Percentiles rank a stretch among this genome's conserved stretches.
phyloP scores from a whole-genome alignment of 2,329 filamentous ascomycete species.

The Penicillium sp. region DNA sequence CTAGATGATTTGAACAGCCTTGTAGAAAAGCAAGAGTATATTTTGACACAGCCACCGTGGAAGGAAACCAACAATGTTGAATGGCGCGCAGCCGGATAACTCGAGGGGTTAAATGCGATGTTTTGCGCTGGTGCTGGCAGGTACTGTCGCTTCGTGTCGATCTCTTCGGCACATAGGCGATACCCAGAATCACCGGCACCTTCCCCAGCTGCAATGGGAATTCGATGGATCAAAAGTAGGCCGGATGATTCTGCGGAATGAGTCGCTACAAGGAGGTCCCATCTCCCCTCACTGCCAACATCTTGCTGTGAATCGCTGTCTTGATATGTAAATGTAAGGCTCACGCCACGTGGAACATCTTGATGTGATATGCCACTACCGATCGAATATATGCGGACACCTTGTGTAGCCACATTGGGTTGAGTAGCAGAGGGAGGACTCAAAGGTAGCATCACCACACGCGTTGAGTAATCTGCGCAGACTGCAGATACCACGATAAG shows the following conservation, averaged over 20 bases:
- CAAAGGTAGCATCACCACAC: slow-evolving; percentile 60
- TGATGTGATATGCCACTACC: slow-evolving; percentile 54
- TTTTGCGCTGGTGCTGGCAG: slow-evolving; percentile 56
- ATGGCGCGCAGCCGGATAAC: slow-evolving; percentile 58
- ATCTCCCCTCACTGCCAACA: slow-evolving; percentile 31
- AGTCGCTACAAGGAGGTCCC: slow-evolving; percentile 53
- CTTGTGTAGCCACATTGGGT: slow-evolving; percentile 38
- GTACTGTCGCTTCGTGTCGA: slow-evolving; percentile 52
- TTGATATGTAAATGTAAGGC: slow-evolving; percentile 59
- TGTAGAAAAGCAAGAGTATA: slow-evolving; percentile 60
- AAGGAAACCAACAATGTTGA: slow-evolving; percentile 61
- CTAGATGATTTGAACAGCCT: slow-evolving; percentile 32
- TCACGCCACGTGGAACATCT: slow-evolving; percentile 55
- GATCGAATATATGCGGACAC: slow-evolving; percentile 56
- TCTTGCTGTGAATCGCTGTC: slow-evolving; percentile 32
- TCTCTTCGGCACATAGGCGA: slow-evolving; percentile 40
- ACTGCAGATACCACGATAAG: slow-evolving; percentile 60
- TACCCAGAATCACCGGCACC: slow-evolving; percentile 25
- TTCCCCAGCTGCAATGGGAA: slow-evolving; percentile 41
- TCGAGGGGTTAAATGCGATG: slow-evolving; percentile 59
- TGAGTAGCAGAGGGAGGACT: slow-evolving; percentile 54
- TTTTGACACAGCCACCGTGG: slow-evolving; percentile 58
- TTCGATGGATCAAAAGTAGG: slow-evolving; percentile 50
- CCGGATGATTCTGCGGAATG: slow-evolving; percentile 52
- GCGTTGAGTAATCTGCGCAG: slow-evolving; percentile 62